A percentile compares a stretch with the other conserved stretches of the same genome.
phyloP scores from a whole-genome alignment of 805 yeast genomes.

The Yarrowia alimentaria region DNA sequence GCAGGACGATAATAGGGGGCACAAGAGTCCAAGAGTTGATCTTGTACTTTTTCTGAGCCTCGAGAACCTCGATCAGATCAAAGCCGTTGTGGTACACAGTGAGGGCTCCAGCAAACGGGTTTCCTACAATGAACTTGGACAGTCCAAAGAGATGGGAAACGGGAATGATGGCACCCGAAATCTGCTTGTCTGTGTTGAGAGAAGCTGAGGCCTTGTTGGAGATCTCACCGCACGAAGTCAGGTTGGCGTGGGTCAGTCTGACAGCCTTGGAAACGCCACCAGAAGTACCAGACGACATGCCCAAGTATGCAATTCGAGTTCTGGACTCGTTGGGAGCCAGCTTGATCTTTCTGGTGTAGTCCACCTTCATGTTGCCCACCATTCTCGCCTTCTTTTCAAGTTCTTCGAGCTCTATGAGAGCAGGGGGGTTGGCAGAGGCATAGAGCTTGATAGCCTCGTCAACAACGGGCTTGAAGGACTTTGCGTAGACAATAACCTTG shows the following conservation, averaged over 20 bases:
- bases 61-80: constrained; percentile 19
- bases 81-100: constrained; percentile 20
- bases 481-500: constrained; percentile 8
- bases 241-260: constrained; percentile 57
- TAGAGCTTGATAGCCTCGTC: constrained; percentile 10
- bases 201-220: constrained; percentile 36
- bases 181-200: constrained; percentile 30
- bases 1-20: constrained; percentile 46
- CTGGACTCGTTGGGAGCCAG: constrained; percentile 13
- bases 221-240: constrained; percentile 46
- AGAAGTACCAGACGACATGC: constrained; percentile 41
- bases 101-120: constrained; percentile 5
- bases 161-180: constrained; percentile 33
- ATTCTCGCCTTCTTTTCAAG: constrained; percentile 9
- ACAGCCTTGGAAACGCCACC: constrained; percentile 78
- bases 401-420: background rate
- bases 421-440: constrained; percentile 7
- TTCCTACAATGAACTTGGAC: constrained; percentile 34
- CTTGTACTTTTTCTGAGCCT: constrained; percentile 32
- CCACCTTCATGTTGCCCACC: constrained; percentile 10
- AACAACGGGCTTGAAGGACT: constrained; percentile 3
- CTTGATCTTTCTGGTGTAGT: constrained; percentile 4
- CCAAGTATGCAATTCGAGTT: constrained; percentile 34
- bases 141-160: constrained; percentile 41
- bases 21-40: constrained; percentile 46